Evolutionary conservation across 2,329 filamentous ascomycete species (phyloP), one percentile per base, ranked within the genome.

Genomic region (Huntiella abstrusa): DNA sequence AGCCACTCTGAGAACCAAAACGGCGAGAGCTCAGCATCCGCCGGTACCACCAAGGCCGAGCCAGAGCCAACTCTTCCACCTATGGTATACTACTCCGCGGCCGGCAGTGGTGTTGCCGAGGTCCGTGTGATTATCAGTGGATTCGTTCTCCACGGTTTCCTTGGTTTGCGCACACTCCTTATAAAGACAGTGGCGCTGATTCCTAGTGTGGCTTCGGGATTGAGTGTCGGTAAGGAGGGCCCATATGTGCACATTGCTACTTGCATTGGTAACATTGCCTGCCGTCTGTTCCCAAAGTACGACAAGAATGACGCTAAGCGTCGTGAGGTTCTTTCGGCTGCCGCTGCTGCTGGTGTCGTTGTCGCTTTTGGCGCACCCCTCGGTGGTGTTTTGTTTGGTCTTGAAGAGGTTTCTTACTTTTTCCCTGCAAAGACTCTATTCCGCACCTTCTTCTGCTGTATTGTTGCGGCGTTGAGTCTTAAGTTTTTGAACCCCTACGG

Each of bases 181-280:
- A 73, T 93, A 62, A 98, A 98, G 59, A 83, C 83, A 1, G 55
- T 82, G 12, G 86, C 80, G 11, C 66, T 98, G 41, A 74, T 95
- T 49, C 69, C 96, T 48, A 92, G 84, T 58, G 86, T 96, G 35
- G 81, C 86, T 1, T 96, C 91, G 2, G 91, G 91, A 3, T 69
- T 98, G 50, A 94, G 86, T 58, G 68, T 98, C 37, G 91, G 91
- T 22, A 98, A 98, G 59, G 91, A 95, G 57, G 75, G 88, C 0
- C 91, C 91, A 0, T 96, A 88, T 56, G 91, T 98, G n/a, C 91
- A 98, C 60, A 93, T 96, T 56, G 86, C 87, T 0, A 83, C 88
- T 1, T 94, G 88, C 54, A 80, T 96, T 16, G 91, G 91, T 49
- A 98, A 98, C 55, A 93, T 98, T 58, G 77, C 81, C 32, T 95